These are phyloP conservation scores for Thraustochytrium sp. DNA, from an alignment of 352 stramenopile species.

Conservation along the genomic window DNA sequence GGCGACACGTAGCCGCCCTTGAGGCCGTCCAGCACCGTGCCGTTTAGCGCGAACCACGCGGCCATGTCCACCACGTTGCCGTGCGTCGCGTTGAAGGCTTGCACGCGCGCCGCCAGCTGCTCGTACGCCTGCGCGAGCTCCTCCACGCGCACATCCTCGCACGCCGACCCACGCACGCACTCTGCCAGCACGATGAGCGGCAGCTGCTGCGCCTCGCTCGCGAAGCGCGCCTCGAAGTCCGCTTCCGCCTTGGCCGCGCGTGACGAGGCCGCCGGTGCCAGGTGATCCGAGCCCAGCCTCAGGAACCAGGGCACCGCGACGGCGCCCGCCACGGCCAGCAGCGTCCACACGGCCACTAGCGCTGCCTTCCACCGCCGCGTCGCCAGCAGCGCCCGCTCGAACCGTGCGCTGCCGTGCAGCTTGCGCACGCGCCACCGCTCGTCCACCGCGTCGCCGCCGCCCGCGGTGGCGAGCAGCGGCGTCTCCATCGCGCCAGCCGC, in stretches of 20 bases:
- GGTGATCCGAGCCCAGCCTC: not conserved
- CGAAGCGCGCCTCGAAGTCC: not conserved
- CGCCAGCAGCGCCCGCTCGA: too few relatives aligned
- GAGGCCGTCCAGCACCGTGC: slow-evolving; percentile 1
- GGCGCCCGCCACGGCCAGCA: too few relatives aligned
- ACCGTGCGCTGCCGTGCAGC: too few relatives aligned
- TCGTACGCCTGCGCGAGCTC: not conserved
- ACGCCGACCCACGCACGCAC: not conserved
- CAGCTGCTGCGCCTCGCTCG: not conserved
- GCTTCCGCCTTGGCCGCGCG: not conserved
- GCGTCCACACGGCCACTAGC: too few relatives aligned
- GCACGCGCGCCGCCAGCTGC: not conserved
- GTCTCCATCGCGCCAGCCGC: too few relatives aligned
- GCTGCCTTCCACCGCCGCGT: too few relatives aligned
- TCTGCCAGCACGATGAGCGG: slow-evolving; percentile 10
- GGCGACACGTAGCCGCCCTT: slow-evolving; percentile 1
- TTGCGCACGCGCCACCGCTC: too few relatives aligned
- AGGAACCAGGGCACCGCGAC: too few relatives aligned
- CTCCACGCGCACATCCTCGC: not conserved
- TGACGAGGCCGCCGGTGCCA: not conserved
- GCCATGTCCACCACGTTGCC: not conserved
- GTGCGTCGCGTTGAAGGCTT: not conserved
- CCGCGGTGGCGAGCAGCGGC: too few relatives aligned
- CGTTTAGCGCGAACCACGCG: not conserved
- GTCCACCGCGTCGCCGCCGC: too few relatives aligned